Percentiles rank a stretch among this genome's conserved stretches.
Conservation (phyloP, 768 basidiomycete genomes). For the Amyloporia xantha region DNA sequence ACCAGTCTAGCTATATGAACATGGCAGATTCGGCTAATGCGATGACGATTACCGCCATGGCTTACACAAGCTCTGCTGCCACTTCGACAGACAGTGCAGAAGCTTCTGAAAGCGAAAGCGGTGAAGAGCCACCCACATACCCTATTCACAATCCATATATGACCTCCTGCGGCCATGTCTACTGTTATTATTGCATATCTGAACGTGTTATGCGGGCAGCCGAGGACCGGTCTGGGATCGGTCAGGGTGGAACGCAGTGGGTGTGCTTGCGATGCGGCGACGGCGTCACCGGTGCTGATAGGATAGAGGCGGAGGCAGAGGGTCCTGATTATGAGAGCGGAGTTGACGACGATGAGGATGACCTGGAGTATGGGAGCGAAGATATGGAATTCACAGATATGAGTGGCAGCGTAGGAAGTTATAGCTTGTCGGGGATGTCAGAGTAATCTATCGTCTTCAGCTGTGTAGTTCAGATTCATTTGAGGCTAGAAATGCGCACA, state of each 20-base stretch:
- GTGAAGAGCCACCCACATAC: slow-evolving; percentile 43
- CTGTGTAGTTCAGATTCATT: too few relatives aligned
- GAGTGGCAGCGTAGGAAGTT: slow-evolving; percentile 23
- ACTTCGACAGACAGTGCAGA: background rate
- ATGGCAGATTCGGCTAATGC: slow-evolving; percentile 46
- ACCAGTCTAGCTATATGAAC: slow-evolving; percentile 55
- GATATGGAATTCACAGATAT: slow-evolving; percentile 22
- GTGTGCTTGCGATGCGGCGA: slow-evolving; percentile 78
- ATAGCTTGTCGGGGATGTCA: slow-evolving; percentile 25
- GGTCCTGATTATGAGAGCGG: slow-evolving; percentile 21
- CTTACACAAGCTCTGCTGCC: slow-evolving; percentile 14
- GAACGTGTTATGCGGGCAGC: slow-evolving; percentile 71
- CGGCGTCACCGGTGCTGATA: slow-evolving; percentile 55
- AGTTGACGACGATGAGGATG: slow-evolving; percentile 12
- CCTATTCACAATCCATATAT: slow-evolving; percentile 80
- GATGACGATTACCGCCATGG: slow-evolving; percentile 30
- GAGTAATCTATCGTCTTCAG: too few relatives aligned
- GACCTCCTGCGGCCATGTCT: slow-evolving; percentile 77
- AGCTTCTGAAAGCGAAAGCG: slow-evolving; percentile 20
- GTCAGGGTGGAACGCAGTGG: slow-evolving; percentile 53
- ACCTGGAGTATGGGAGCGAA: slow-evolving; percentile 20
- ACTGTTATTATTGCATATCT: slow-evolving; percentile 92
- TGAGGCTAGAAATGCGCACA: too few relatives aligned
- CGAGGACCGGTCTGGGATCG: slow-evolving; percentile 41
- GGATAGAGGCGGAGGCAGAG: slow-evolving; percentile 42